Percentiles rank a stretch among this genome's conserved stretches.
phyloP scores from a whole-genome alignment of 163 green algal genomes.

The Scenedesmus sp. region DNA sequence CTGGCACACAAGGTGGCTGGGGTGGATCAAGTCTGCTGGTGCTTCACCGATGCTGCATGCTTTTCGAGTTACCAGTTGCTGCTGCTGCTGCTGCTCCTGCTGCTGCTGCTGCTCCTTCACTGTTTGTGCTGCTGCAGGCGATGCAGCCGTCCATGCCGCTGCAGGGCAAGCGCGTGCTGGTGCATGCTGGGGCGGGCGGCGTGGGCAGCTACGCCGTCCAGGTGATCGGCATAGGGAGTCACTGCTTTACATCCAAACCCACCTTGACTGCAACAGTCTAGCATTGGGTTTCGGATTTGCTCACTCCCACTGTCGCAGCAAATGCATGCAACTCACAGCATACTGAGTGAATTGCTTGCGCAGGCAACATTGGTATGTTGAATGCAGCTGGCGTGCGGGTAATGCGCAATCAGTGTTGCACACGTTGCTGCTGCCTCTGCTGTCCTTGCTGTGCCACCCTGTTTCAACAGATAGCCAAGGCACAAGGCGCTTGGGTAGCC shows the following conservation, averaged over 20 bases:
- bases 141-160: conserved; percentile 65
- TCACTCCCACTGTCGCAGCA: background rate
- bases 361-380: too few relatives aligned
- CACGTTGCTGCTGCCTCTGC: background rate
- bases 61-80: background rate
- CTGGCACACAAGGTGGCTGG: background rate
- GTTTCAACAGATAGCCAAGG: conserved; percentile 75
- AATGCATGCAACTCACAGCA: background rate
- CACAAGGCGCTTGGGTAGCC: conserved; percentile 62
- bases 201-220: conserved; percentile 71
- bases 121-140: conserved; percentile 55
- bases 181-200: conserved; percentile 72
- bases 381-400: background rate
- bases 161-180: conserved; percentile 70
- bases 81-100: background rate
- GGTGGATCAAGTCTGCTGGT: background rate
- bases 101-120: background rate
- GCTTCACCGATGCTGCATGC: background rate
- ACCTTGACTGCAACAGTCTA: too few relatives aligned
- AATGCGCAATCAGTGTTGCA: background rate
- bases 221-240: conserved; percentile 55
- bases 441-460: background rate
- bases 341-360: background rate
- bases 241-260: too few relatives aligned
- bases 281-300: too few relatives aligned